These are phyloP conservation scores for Marasmius sp. DNA, from an alignment of 1,284 basidiomycete genomes.

Conservation along the genomic window DNA sequence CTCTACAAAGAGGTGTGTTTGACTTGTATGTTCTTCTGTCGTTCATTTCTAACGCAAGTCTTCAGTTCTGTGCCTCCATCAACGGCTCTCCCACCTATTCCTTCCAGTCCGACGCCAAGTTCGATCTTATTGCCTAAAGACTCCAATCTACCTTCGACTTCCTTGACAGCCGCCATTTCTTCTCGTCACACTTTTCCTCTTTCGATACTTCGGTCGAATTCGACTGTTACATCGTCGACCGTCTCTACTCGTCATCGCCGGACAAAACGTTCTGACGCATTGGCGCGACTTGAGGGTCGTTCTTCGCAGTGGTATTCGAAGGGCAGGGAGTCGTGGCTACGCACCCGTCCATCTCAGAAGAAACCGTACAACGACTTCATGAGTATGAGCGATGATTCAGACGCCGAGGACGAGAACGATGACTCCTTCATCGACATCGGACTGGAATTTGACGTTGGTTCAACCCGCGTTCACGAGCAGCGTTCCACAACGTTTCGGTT, in stretches of 20 bases:
- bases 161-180: not conserved
- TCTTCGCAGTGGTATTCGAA: constrained; percentile 6
- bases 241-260: constrained; percentile 22
- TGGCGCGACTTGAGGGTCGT: constrained; percentile 50
- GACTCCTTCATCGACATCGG: not conserved
- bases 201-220: constrained; percentile 7
- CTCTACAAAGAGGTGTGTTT: not conserved
- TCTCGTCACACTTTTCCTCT: not conserved
- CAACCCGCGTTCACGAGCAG: not conserved
- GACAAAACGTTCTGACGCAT: constrained; percentile 34
- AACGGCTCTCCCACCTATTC: not conserved
- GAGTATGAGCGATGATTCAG: not conserved
- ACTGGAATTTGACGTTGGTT: not conserved
- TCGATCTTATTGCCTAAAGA: not conserved
- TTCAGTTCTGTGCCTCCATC: not conserved
- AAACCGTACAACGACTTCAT: not conserved
- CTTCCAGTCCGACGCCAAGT: not conserved
- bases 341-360: not conserved
- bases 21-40: not conserved
- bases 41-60: not conserved
- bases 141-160: not conserved
- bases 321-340: not conserved
- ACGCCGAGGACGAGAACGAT: not conserved
- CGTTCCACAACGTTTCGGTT: not conserved
- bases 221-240: constrained; percentile 16